Percentiles rank a stretch among this genome's conserved stretches.
Evolutionary conservation across 495 filamentous ascomycete genomes (phyloP).

Genomic region (Hypoxylon lenormandii): DNA sequence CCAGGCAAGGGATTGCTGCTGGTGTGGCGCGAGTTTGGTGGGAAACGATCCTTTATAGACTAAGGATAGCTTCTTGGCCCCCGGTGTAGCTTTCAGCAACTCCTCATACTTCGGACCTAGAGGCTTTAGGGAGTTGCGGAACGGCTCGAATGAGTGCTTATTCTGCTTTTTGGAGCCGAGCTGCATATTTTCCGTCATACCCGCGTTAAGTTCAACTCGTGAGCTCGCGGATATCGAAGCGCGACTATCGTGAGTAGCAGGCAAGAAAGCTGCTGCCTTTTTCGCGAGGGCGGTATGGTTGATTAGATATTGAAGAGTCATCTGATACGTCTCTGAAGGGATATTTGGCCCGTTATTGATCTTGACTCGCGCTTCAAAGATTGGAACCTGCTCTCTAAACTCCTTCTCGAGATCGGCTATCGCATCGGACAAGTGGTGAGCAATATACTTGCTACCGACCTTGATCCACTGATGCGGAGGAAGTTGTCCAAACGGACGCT

Average conservation of each 20-base stretch:
- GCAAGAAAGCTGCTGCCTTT: slow-evolving; percentile 19
- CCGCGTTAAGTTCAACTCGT: slow-evolving; percentile 12
- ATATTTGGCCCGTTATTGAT: not conserved
- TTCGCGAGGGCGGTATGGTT: slow-evolving; percentile 4
- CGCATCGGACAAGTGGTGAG: slow-evolving; percentile 16
- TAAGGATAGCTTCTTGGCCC: not conserved
- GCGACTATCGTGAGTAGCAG: not conserved
- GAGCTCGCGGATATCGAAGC: slow-evolving; percentile 8
- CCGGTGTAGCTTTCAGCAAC: too few relatives aligned
- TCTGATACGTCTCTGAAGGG: not conserved
- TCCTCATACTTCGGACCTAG: not conserved
- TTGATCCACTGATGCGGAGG: slow-evolving; percentile 18
- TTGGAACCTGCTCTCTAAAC: not conserved
- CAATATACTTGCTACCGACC: slow-evolving; percentile 2
- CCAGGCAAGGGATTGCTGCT: slow-evolving; percentile 64
- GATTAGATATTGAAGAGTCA: slow-evolving; percentile 21
- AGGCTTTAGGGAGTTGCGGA: slow-evolving; percentile 9
- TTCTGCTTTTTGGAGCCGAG: not conserved
- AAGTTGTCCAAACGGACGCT: slow-evolving; percentile 15
- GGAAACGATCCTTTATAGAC: not conserved
- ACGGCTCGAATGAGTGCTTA: slow-evolving; percentile 27
- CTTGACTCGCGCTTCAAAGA: slow-evolving; percentile 23
- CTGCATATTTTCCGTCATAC: slow-evolving; percentile 20
- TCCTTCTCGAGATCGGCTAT: slow-evolving; percentile 21
- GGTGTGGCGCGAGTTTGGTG: slow-evolving; percentile 22